phyloP scores from a whole-genome alignment of 2,329 filamentous ascomycete species.

The Aspergillus intermedius region DNA sequence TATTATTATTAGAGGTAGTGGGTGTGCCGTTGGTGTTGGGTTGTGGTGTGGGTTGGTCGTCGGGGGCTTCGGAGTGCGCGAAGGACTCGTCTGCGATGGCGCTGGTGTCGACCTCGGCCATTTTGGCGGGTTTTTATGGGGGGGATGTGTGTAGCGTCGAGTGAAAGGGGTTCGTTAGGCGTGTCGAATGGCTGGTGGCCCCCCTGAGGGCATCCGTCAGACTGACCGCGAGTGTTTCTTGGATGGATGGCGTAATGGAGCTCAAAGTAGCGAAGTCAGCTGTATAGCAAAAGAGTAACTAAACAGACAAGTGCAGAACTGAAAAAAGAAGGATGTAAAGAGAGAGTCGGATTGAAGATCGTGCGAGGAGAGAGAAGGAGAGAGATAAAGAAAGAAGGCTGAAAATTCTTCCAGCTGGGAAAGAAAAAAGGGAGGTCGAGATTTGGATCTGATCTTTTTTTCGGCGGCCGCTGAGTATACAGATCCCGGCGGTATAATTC shows the following conservation, averaged over 20 bases:
- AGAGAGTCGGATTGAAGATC: background rate
- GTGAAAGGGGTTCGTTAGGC: background rate
- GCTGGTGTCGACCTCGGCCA: slow-evolving; percentile 29
- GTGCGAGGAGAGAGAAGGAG: background rate
- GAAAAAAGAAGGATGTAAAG: background rate
- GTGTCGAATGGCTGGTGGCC: background rate
- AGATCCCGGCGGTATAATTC: too few species aligned
- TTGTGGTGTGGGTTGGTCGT: slow-evolving; percentile 31
- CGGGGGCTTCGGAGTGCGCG: slow-evolving; percentile 28
- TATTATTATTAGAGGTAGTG: slow-evolving; percentile 29
- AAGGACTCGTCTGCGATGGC: slow-evolving; percentile 30
- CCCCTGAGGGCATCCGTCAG: background rate
- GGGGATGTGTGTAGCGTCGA: background rate
- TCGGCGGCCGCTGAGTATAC: too few species aligned
- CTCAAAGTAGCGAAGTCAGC: background rate
- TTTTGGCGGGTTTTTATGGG: slow-evolving; percentile 7
- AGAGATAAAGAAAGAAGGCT: slow-evolving; percentile 3
- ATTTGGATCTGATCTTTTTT: slow-evolving; percentile 11
- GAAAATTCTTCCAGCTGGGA: too few species aligned
- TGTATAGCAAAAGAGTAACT: background rate
- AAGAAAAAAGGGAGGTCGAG: slow-evolving; percentile 2
- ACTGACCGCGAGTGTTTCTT: background rate
- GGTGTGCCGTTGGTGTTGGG: slow-evolving; percentile 35
- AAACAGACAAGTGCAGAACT: background rate
- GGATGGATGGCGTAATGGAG: slow-evolving; percentile 9